Conservation (phyloP, 441 rosid genomes). For the Eutrema salsugineum region DNA sequence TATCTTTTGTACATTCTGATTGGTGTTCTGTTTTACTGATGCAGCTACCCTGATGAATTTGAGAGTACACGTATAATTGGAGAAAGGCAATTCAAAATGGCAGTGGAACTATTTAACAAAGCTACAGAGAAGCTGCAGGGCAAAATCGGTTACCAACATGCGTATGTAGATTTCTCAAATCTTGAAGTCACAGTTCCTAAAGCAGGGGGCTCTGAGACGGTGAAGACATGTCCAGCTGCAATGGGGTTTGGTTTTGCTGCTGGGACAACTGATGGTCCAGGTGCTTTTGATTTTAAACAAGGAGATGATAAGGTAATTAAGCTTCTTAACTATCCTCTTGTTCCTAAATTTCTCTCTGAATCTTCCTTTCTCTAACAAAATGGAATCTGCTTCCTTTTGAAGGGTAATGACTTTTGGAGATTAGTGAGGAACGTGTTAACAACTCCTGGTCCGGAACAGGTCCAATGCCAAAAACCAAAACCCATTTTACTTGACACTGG, state of each 20-base stretch:
- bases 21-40: background rate
- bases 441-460: constrained; percentile 53
- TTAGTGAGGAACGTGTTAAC: constrained; percentile 56
- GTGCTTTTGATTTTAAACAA: constrained; percentile 79
- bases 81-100: constrained; percentile 57
- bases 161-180: constrained; percentile 58
- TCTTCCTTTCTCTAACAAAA: background rate
- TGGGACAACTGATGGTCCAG: constrained; percentile 83
- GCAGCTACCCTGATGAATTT: constrained; percentile 72
- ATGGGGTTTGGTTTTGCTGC: constrained; percentile 82
- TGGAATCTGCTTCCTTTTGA: constrained; percentile 7
- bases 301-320: constrained; percentile 56
- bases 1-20: constrained; percentile 1
- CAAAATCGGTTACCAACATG: constrained; percentile 50
- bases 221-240: constrained; percentile 70
- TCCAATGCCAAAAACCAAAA: constrained; percentile 60
- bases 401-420: constrained; percentile 69
- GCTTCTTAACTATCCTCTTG: background rate
- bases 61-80: constrained; percentile 72
- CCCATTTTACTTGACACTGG: constrained; percentile 81
- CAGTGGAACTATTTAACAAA: constrained; percentile 47
- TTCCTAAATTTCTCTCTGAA: background rate
- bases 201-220: constrained; percentile 40
- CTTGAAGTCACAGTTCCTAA: constrained; percentile 50
- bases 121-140: constrained; percentile 54